These are phyloP conservation scores for Tripterygium wilfordii DNA, from an alignment of 177 flowering plant genomes.

Conservation along the genomic window DNA sequence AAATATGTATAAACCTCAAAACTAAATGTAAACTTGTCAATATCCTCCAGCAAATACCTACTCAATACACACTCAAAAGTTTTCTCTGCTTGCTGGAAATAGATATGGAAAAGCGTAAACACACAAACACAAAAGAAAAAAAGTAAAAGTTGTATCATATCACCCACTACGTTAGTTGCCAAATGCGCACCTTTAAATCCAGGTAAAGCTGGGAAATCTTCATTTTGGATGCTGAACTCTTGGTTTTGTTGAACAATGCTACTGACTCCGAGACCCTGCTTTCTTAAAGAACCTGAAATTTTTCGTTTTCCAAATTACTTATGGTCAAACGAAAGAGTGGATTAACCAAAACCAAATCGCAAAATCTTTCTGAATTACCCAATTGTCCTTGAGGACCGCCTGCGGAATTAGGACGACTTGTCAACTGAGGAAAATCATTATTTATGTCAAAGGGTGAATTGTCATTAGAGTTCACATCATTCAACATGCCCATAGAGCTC, in stretches of 20 bases:
- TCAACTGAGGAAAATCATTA: conserved; percentile 90
- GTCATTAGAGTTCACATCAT: conserved; percentile 75
- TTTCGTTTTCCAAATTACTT: too few species aligned
- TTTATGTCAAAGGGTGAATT: conserved; percentile 75
- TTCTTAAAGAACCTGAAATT: conserved; percentile 72
- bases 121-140: neutral
- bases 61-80: too few species aligned
- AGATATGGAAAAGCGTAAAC: neutral
- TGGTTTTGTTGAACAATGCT: conserved; percentile 91
- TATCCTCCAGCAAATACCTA: too few species aligned
- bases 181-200: conserved; percentile 88
- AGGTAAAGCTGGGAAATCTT: conserved; percentile 97
- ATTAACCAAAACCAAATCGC: too few species aligned
- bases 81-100: too few species aligned
- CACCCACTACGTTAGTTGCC: too few species aligned
- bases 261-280: conserved; percentile 75
- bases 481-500: conserved; percentile 84
- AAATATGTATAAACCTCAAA: too few species aligned
- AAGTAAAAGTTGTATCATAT: neutral
- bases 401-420: conserved; percentile 90
- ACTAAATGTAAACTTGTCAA: too few species aligned
- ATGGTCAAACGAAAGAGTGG: too few species aligned
- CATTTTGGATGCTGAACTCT: conserved; percentile 90
- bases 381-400: conserved; percentile 96
- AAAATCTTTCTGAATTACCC: conserved; percentile 34